A percentile compares a stretch with the other conserved stretches of the same genome.
Conservation (phyloP, 331 rosid genomes). For the Rhamnella rubrinervis region DNA sequence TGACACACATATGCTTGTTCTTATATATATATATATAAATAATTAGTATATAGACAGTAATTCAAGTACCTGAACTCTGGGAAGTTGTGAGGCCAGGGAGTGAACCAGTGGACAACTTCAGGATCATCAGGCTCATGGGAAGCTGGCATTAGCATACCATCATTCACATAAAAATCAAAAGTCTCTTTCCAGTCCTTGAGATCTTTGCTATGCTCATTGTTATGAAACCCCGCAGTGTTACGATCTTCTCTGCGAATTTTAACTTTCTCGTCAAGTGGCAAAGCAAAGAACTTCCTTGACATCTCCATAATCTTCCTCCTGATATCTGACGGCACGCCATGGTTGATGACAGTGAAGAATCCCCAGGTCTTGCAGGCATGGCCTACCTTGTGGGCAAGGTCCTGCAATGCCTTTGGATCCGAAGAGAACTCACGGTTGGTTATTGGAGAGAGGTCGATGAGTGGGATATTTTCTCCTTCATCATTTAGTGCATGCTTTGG, state of each 20-base stretch:
- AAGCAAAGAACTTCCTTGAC: not conserved
- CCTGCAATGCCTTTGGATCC: not conserved
- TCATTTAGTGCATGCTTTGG: not conserved
- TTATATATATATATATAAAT: too few relatives aligned
- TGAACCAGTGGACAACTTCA: conserved; percentile 7
- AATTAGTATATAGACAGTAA: too few relatives aligned
- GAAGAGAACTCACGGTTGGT: not conserved
- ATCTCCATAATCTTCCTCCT: conserved; percentile 7
- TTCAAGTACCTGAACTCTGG: not conserved
- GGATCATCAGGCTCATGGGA: conserved; percentile 15
- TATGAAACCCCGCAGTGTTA: conserved; percentile 7
- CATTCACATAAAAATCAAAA: conserved; percentile 10
- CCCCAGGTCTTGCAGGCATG: conserved; percentile 12
- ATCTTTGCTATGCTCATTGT: conserved; percentile 14
- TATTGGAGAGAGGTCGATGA: conserved; percentile 10
- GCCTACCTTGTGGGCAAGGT: not conserved
- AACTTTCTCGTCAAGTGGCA: conserved; percentile 3
- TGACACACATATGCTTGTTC: too few relatives aligned
- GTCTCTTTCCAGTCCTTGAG: conserved; percentile 7
- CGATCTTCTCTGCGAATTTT: not conserved
- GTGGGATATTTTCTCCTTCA: conserved; percentile 1
- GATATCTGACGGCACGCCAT: conserved; percentile 2
- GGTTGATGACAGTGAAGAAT: conserved; percentile 10
- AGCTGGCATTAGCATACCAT: conserved; percentile 15
- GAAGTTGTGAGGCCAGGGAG: conserved; percentile 8